Base-by-base conservation (phyloP, 345 rosid genomes). In the Trapa incisa region DNA sequence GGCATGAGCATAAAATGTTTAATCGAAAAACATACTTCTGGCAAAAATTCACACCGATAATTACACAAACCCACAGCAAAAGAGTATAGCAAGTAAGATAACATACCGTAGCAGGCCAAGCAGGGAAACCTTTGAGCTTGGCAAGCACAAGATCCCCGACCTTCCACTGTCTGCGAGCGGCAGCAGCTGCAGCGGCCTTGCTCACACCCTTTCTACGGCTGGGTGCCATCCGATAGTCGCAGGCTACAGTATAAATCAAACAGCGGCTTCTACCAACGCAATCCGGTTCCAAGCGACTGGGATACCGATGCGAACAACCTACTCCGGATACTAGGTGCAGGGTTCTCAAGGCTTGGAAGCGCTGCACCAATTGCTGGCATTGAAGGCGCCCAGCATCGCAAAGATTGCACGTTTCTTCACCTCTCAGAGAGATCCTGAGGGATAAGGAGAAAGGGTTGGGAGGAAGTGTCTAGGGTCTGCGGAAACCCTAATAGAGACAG, bases 81-180 rank as follows among this genome's bases (percentile, higher is more conserved):
- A 36, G 37, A 45, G 3, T 41, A 50, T 0, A 68, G 9, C 22
- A n/a, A 22, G 43, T 50, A 39, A 45, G 36, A 39, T 14, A n/a
- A 29, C 66, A 60, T 84, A 92, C 98, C 79, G 85, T 86, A 66
- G 98, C 97, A 70, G 98, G 98, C 98, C 98, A 92, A 65, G 98
- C 91, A 72, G 98, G 98, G 65, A 87, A 89, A 15, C 96, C 98
- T 82, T 88, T 92, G 75, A 92, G 84, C 81, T 89, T 92, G 53
- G 98, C 98, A 6, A 92, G 96, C 14, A 92, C 98, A 39, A 92
- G 98, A 85, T 92, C 98, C 65, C 96, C 98, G 65, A 92, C 91
- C 78, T 89, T 92, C 96, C 96, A 92, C 66, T 84, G 86, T 65
- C 91, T 87, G 76, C 85, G 80, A 47, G 96, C 87, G 37, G 98